A percentile compares a stretch with the other conserved stretches of the same genome.
Conservation (phyloP, 176 grass and related monocot genomes). For the Eragrostis curvula region DNA sequence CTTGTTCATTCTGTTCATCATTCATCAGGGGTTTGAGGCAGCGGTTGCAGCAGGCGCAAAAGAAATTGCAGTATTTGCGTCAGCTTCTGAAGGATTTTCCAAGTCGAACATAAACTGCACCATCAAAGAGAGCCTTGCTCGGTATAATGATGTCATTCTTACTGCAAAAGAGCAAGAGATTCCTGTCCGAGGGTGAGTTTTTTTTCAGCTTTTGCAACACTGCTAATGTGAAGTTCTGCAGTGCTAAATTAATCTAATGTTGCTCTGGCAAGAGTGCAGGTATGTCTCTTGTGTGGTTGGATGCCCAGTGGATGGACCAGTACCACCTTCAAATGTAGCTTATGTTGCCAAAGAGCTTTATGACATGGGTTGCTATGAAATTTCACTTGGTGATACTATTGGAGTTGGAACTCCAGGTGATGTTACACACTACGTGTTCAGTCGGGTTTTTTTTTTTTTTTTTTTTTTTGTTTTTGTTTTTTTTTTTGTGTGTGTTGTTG, state of each 20-base stretch:
- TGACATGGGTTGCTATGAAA: constrained; percentile 94
- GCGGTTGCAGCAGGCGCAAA: constrained; percentile 84
- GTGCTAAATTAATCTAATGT: constrained; percentile 15
- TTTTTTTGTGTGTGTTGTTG: too few species aligned
- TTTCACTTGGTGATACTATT: constrained; percentile 97
- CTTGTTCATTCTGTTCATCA: constrained; percentile 33
- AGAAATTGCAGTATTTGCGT: constrained; percentile 92
- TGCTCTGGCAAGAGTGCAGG: constrained; percentile 46
- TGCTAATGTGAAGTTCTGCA: neutral
- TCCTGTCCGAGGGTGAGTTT: constrained; percentile 82
- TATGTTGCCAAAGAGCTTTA: constrained; percentile 94
- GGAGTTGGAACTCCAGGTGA: constrained; percentile 94
- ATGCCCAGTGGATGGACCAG: constrained; percentile 79
- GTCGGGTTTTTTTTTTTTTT: neutral
- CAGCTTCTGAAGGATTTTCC: constrained; percentile 96
- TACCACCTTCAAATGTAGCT: constrained; percentile 80
- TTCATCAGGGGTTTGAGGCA: constrained; percentile 83
- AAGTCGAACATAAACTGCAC: constrained; percentile 94
- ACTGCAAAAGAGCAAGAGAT: constrained; percentile 72
- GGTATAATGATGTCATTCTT: constrained; percentile 79
- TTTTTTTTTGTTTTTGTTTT: too few species aligned
- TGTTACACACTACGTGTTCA: neutral
- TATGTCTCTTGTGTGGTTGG: constrained; percentile 90
- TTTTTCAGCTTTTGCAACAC: constrained; percentile 7
- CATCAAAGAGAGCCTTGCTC: constrained; percentile 80